phyloP scores from a whole-genome alignment of 176 grass and related monocot species.

The Hyparrhenia diplandra region DNA sequence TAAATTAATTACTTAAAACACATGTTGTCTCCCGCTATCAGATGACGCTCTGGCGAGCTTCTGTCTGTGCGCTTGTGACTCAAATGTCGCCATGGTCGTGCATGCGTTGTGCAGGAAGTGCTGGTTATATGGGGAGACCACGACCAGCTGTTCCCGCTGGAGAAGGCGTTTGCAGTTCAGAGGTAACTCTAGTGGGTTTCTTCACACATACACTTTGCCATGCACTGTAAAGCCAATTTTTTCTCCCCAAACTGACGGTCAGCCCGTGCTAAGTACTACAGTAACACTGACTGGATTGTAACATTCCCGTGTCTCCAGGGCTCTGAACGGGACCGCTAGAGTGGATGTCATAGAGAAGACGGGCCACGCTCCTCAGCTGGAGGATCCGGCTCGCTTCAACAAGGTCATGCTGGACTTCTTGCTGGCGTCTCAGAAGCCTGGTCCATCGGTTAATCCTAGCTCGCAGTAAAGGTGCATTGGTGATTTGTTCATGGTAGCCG shows the following conservation, averaged over 20 bases:
- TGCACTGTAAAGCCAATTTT: not conserved
- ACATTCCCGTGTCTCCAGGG: constrained; percentile 17
- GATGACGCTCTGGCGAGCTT: not conserved
- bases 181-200: constrained; percentile 25
- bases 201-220: not conserved
- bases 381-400: constrained; percentile 52
- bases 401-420: constrained; percentile 42
- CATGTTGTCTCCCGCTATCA: not conserved
- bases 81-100: not conserved
- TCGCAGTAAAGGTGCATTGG: too few species aligned
- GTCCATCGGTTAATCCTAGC: not conserved
- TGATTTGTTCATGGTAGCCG: too few species aligned
- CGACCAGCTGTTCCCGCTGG: constrained; percentile 63
- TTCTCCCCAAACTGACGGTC: not conserved
- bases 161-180: constrained; percentile 54
- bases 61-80: not conserved
- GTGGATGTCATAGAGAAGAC: constrained; percentile 64
- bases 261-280: not conserved
- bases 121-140: constrained; percentile 75
- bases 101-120: constrained; percentile 51
- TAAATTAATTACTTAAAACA: not conserved
- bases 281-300: not conserved
- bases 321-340: constrained; percentile 48
- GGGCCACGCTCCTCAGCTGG: constrained; percentile 44
- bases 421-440: constrained; percentile 13